These are phyloP conservation scores for Gaillardinia entomophila DNA, from an alignment of 805 yeast genomes.

Conservation along the genomic window DNA sequence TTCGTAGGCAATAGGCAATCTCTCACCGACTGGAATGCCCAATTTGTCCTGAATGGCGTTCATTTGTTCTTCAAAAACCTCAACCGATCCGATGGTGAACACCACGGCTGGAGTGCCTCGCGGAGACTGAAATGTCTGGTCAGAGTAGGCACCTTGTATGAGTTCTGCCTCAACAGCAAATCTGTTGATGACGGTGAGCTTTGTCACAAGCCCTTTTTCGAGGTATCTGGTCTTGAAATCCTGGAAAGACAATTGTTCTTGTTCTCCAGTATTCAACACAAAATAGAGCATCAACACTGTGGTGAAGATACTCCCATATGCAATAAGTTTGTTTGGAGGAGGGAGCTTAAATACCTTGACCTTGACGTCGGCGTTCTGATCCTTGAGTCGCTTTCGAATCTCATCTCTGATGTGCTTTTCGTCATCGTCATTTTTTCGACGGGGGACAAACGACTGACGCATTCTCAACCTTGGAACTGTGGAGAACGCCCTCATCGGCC, in stretches of 20 bases:
- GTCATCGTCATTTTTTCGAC: conserved; percentile 10
- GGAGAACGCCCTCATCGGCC: no score
- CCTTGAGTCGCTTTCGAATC: conserved; percentile 22
- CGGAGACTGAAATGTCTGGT: conserved; percentile 32
- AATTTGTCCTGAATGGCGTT: conserved; percentile 64
- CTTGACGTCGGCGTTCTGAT: conserved; percentile 23
- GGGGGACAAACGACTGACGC: no score
- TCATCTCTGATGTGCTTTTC: conserved; percentile 32
- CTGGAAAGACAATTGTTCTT: conserved; percentile 53
- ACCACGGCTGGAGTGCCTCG: conserved; percentile 44
- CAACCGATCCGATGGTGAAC: conserved; percentile 86
- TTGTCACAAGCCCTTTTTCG: conserved; percentile 72
- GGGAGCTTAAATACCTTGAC: conserved; percentile 22
- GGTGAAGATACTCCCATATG: conserved; percentile 9
- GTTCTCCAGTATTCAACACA: conserved; percentile 8
- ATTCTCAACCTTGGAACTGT: no score
- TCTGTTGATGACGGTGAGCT: conserved; percentile 67
- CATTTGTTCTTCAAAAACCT: conserved; percentile 78
- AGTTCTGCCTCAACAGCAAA: conserved; percentile 67
- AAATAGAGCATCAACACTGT: conserved; percentile 15
- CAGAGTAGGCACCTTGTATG: conserved; percentile 38
- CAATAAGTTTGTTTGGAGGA: conserved; percentile 3
- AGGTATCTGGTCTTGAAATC: conserved; percentile 78
- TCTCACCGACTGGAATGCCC: conserved; percentile 59
- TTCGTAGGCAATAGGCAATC: conserved; percentile 72